Evolutionary conservation across 257 asterid genomes (phyloP), one percentile per base, ranked within the genome.

Genomic region (Leptodermis oblonga): DNA sequence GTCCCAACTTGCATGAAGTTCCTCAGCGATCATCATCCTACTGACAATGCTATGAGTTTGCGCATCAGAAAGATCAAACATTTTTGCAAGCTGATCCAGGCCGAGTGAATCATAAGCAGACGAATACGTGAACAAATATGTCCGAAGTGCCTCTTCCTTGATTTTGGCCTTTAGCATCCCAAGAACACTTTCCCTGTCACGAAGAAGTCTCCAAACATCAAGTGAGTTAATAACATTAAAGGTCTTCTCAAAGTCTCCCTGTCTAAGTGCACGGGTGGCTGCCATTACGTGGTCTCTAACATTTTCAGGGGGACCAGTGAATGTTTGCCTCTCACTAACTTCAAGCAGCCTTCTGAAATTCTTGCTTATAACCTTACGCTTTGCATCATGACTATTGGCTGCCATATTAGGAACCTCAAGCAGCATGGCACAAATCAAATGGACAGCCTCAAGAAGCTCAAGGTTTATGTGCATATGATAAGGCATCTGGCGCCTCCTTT

Each of bases 331-430:
- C 82, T 89, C 96, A n/a, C 96, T 91, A 17, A 46, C 76, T 59
- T 91, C 97, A 4, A 88, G 92, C 77, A 94, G 65, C 78, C 96
- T 79, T 20, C 95, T 81, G 83, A 94, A 91, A 41, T 79, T 86
- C 78, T 86, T 90, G 90, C 99, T 91, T 64, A 90, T 81, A 63
- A 91, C 85, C 86, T 79, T 88, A 46, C 95, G 96, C 80, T 78
- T 90, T 39, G 90, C 93, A 70, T 93, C 97, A 26, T 86, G 92
- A 41, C 75, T 82, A 60, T 91, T 86, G 67, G 97, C 97, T 61
- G 99, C 97, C 96, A 94, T 89, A 86, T 89, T 88, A 14, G 99
- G 99, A 54, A 94, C 99, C 80, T 94, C 99, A 22, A 94, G 86
- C 65, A 94, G 78, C 99, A 94, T 94, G 31, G 96, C 95, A 73